Conservation (phyloP, 371 early-diverging fungal genomes). For the Syncephalastrum monosporum region DNA sequence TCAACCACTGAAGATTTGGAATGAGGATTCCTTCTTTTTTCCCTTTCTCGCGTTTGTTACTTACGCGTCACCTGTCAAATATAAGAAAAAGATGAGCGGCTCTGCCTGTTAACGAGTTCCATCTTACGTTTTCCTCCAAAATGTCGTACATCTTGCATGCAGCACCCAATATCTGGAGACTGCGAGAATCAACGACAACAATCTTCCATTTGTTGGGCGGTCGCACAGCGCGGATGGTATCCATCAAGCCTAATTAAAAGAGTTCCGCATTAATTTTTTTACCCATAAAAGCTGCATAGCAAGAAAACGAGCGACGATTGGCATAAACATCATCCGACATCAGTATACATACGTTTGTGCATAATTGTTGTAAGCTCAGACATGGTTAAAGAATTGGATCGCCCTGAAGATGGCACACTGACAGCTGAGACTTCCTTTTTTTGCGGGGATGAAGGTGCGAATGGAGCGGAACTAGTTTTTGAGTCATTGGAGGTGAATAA, state of each 20-base stretch:
- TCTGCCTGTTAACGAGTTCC: neutral
- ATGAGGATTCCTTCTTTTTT: neutral
- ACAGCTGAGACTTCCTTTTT: too few relatives aligned
- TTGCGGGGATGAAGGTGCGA: too few relatives aligned
- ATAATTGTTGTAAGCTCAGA: constrained; percentile 29
- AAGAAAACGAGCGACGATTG: neutral
- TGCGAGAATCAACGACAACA: constrained; percentile 86
- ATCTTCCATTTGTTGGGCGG: constrained; percentile 84
- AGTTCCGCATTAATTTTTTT: neutral
- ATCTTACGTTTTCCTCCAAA: constrained; percentile 90
- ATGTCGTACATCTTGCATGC: constrained; percentile 92
- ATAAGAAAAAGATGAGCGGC: neutral
- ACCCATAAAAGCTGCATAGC: neutral
- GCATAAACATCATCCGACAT: neutral
- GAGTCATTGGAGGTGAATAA: too few relatives aligned
- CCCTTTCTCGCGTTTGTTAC: neutral
- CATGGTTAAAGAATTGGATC: constrained; percentile 12
- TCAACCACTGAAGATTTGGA: constrained; percentile 54
- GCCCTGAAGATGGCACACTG: too few relatives aligned
- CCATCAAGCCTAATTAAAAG: constrained; percentile 59
- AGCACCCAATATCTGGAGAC: constrained; percentile 78
- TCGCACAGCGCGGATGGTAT: constrained; percentile 64
- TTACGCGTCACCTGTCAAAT: constrained; percentile 31
- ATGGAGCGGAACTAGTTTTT: too few relatives aligned
- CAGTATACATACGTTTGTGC: constrained; percentile 31